phyloP scores from a whole-genome alignment of 129 eudicot genomes.

The Ambrosia trifida region DNA sequence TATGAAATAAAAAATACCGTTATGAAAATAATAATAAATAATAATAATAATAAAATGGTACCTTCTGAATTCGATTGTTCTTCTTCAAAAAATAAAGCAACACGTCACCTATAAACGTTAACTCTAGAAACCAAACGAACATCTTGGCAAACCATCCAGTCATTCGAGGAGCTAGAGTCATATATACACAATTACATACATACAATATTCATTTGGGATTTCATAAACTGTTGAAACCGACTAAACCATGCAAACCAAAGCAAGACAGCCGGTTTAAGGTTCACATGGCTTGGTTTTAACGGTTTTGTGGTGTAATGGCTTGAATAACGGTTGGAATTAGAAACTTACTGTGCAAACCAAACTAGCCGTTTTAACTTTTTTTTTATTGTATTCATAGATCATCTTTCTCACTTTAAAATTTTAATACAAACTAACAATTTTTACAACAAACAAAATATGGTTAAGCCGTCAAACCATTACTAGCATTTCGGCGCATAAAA shows the following conservation, averaged over 20 bases:
- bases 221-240: background rate
- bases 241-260: background rate
- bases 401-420: no score
- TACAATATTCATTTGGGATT: no score
- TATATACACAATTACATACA: background rate
- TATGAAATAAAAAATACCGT: background rate
- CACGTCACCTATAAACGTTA: constrained; percentile 59
- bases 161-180: constrained; percentile 83
- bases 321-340: no score
- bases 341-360: no score
- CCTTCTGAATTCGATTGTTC: constrained; percentile 85
- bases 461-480: no score
- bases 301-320: no score
- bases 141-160: constrained; percentile 80
- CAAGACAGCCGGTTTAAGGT: background rate
- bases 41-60: constrained; percentile 20
- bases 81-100: constrained; percentile 72
- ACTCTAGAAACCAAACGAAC: constrained; percentile 81
- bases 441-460: no score
- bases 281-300: no score
- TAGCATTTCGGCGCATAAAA: no score
- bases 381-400: no score
- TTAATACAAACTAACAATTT: no score
- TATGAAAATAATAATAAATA: background rate
- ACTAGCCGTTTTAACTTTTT: no score